phyloP scores from a whole-genome alignment of 106 monocot genomes.

The Platanthera guangdongensis region DNA sequence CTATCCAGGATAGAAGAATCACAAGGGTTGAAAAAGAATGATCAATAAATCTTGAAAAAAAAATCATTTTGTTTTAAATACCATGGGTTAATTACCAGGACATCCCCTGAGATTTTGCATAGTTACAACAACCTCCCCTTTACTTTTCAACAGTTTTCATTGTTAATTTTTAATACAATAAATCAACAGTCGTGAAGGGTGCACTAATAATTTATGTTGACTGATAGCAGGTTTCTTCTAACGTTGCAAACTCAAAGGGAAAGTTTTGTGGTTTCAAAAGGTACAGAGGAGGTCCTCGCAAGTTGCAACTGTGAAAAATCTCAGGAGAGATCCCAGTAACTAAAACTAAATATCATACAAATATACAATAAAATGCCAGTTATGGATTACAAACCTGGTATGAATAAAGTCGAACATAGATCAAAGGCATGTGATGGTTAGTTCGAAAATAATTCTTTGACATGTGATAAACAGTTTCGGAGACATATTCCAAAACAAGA shows the following conservation, averaged over 20 bases:
- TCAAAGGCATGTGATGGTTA: constrained; percentile 50
- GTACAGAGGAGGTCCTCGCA: background rate
- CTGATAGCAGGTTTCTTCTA: too few relatives aligned
- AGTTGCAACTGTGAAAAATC: background rate
- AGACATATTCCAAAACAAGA: constrained; percentile 61
- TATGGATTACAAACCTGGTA: constrained; percentile 43
- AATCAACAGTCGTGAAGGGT: too few relatives aligned
- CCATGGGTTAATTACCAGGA: too few relatives aligned
- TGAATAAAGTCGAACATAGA: constrained; percentile 50
- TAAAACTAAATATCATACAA: background rate
- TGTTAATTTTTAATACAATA: too few relatives aligned
- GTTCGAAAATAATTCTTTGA: constrained; percentile 33
- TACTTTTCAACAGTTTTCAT: too few relatives aligned
- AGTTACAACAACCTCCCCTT: too few relatives aligned
- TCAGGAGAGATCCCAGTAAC: too few relatives aligned
- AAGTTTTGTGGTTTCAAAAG: background rate
- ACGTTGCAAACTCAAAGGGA: background rate
- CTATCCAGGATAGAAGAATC: constrained; percentile 14
- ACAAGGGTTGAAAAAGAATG: background rate
- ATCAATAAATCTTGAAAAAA: background rate
- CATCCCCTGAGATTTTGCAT: too few relatives aligned
- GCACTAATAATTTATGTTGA: too few relatives aligned
- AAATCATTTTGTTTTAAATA: background rate
- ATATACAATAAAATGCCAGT: background rate
- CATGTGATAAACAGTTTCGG: constrained; percentile 46